phyloP scores from a whole-genome alignment of 1,139 yeast genomes.

The Suhomyces choctaworum region DNA sequence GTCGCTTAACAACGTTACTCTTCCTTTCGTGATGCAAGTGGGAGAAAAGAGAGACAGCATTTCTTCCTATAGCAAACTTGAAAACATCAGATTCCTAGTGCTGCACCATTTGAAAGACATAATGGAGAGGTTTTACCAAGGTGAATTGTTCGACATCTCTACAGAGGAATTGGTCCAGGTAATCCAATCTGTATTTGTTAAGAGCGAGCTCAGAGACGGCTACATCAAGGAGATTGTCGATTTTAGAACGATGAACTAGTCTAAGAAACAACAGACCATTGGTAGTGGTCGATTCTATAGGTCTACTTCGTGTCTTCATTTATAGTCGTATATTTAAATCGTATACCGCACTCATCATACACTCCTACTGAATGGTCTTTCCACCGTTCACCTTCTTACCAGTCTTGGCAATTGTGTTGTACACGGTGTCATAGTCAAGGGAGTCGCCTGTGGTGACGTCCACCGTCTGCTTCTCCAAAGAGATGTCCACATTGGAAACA shows the following conservation, averaged over 20 bases:
- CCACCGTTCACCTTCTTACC: conserved; percentile 84
- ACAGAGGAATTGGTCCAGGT: conserved; percentile 65
- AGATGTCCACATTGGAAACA: conserved; percentile 67
- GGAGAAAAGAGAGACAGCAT: conserved; percentile 16
- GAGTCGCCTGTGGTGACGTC: conserved; percentile 62
- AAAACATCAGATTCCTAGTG: conserved; percentile 47
- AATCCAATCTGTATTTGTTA: conserved; percentile 63
- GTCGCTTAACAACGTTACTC: conserved; percentile 19
- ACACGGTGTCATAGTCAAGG: conserved; percentile 71
- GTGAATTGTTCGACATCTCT: conserved; percentile 69
- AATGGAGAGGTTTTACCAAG: conserved; percentile 68
- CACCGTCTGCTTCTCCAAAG: conserved; percentile 80
- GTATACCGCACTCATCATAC: not conserved
- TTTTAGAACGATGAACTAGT: conserved; percentile 30
- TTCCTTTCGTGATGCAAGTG: conserved; percentile 19
- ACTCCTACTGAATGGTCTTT: conserved; percentile 34
- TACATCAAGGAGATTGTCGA: conserved; percentile 63
- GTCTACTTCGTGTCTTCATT: not conserved
- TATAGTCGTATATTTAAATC: not conserved
- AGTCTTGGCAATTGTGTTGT: conserved; percentile 80
- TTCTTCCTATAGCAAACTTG: conserved; percentile 41
- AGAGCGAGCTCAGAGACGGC: conserved; percentile 62
- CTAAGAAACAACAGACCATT: too few species aligned
- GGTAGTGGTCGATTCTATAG: too few species aligned
- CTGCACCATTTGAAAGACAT: conserved; percentile 65